Base-by-base conservation (phyloP, 2,329 filamentous ascomycete genomes). In the Diaporthe sp. region DNA sequence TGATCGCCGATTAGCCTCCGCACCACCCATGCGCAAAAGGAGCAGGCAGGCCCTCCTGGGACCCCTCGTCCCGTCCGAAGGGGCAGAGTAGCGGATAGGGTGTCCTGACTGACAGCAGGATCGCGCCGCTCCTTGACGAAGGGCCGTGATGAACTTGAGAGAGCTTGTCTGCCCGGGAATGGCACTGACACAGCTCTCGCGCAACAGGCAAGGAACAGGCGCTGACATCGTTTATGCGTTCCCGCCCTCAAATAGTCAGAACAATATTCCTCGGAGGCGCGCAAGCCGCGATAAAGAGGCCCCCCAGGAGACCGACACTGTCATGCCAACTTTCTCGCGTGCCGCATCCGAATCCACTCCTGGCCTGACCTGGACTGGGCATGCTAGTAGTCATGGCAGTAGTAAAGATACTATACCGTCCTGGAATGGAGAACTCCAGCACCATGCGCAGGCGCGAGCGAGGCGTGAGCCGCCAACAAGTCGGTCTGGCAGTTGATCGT, bases 1-100 rank as follows among this genome's bases (percentile, higher is more conserved):
- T 67, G 61, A 67, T 67, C 42, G 61, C 61, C 61, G 61, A 67
- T 67, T 67, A 67, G 61, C 52, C 61, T 67, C 61, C 61, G 61
- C 61, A 25, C 61, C 61, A 67, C 61, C 61, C 61, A 67, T 67
- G 61, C 45, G 25, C 38, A 47, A 40, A 40, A 40, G 40, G 40
- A 47, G 38, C 40, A 50, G 33, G 54, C 55, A 50, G 25, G 60
- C 25, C 25, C 40, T 66, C 35, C 57, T 42, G 40, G 35, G 57
- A n/a, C n/a, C 40, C 60, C 60, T 45, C 60, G 61, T 52, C 58
- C 58, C 45, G 35, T 68, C 58, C 52, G 50, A 66, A 42, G 38
- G 45, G 17, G 52, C 35, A 47, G 71, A 60, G 60, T 35, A 73
- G 60, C 47, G 47, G 35, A 38, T 38, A 6, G 35, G 35, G 10